Base-by-base conservation (phyloP, 176 grass and related monocot genomes). In the Secale cereale region DNA sequence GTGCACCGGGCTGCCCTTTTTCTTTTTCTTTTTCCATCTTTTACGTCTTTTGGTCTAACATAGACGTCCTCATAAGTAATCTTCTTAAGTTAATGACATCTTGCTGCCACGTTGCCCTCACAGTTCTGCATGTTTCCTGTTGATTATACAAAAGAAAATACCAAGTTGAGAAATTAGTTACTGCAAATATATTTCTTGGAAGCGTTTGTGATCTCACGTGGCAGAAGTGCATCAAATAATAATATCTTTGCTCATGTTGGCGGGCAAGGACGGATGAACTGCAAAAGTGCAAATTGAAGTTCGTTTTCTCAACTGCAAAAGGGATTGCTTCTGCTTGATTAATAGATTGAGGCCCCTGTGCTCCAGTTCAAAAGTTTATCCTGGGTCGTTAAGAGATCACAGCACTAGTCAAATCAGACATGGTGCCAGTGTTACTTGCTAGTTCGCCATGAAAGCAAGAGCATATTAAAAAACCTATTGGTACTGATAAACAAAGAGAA, bases 211-310 rank as follows among this genome's bases (percentile, higher is more conserved):
- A 66, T 67, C 59, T 86, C 1, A 6, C 33, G 17, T 33, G 36
- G 52, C 56, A 65, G 54, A 60, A 86, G 45, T 14, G 16, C 80
- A 83, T 80, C 10, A 62, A 25, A 69, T 36, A 13, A 33, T 52
- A 74, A 59, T 78, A 86, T 82, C 17, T 56, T 22, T 56, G 7
- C 5, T 56, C 52, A 56, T 56, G 52, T 56, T 56, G 52, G 52
- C 52, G 52, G 52, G 52, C 52, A 22, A 56, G 52, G 52, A 56
- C 19, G 52, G 7, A 56, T 86, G 77, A 60, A 77, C 74, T 79
- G 59, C 81, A 74, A 41, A 74, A 76, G 65, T 66, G 54, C 84
- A 74, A 45, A 75, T 76, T 82, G 67, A 32, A 37, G 39, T 73
- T 59, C 46, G 6, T 50, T 50, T 54, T 56, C 2, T 56, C 52